These are phyloP conservation scores for Zizania latifolia DNA, from an alignment of 176 grass and related monocot species.

Conservation along the genomic window DNA sequence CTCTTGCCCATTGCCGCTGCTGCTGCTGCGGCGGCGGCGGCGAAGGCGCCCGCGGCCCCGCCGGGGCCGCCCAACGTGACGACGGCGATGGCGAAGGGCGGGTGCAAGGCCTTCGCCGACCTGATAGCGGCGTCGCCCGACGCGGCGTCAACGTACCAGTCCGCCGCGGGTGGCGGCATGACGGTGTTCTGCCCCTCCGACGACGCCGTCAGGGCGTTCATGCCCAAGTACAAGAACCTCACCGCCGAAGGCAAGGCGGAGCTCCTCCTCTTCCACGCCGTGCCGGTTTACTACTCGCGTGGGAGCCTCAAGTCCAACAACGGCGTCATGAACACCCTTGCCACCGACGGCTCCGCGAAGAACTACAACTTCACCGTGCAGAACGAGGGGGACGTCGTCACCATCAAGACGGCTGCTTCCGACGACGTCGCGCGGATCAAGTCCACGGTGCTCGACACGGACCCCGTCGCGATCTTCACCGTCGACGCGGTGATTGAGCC, in stretches of 20 bases:
- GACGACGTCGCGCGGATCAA: conserved; percentile 33
- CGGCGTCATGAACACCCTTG: conserved; percentile 83
- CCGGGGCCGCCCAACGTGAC: conserved; percentile 44
- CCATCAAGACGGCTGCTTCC: conserved; percentile 43
- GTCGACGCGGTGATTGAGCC: conserved; percentile 63
- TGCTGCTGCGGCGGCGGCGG: not conserved
- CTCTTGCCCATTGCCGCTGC: not conserved
- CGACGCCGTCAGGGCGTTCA: conserved; percentile 50
- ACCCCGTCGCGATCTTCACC: conserved; percentile 60
- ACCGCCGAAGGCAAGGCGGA: conserved; percentile 50
- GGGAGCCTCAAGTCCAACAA: conserved; percentile 63
- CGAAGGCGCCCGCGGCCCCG: conserved; percentile 27
- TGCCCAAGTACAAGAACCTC: conserved; percentile 69
- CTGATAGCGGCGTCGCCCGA: conserved; percentile 53
- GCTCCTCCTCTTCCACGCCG: conserved; percentile 74
- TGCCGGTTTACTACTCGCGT: conserved; percentile 64
- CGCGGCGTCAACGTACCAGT: conserved; percentile 51
- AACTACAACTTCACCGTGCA: conserved; percentile 81
- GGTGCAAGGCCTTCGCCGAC: conserved; percentile 70
- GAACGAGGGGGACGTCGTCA: conserved; percentile 69
- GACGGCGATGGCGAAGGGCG: conserved; percentile 61
- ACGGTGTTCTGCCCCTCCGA: conserved; percentile 78
- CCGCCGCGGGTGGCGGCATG: conserved; percentile 53
- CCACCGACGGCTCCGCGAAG: conserved; percentile 58
- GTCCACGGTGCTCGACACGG: conserved; percentile 40